A percentile compares a stretch with the other conserved stretches of the same genome.
phyloP scores from a whole-genome alignment of 495 filamentous ascomycete species.

The Penicillium antarcticum region DNA sequence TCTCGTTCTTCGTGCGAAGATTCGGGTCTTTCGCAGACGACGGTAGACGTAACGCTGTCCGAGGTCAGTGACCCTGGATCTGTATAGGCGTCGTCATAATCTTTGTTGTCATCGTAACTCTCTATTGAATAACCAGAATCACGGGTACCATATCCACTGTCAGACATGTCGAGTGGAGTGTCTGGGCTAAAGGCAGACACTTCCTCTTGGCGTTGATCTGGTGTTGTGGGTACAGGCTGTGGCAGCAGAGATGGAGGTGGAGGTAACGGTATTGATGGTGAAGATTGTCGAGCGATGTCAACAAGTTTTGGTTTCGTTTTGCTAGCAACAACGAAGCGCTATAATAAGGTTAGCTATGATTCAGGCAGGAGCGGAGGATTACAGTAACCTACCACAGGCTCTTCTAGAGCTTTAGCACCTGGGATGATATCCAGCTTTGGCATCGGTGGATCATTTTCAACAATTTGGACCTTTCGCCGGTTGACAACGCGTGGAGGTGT shows the following conservation, averaged over 20 bases:
- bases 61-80: slow-evolving; percentile 31
- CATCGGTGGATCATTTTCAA: slow-evolving; percentile 37
- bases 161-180: slow-evolving; percentile 38
- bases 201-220: slow-evolving; percentile 39
- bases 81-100: slow-evolving; percentile 30
- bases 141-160: slow-evolving; percentile 38
- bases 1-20: slow-evolving; percentile 16
- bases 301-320: slow-evolving; percentile 41
- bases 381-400: slow-evolving; percentile 25
- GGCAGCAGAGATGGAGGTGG: slow-evolving; percentile 20
- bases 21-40: slow-evolving; percentile 23
- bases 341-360: slow-evolving; percentile 3
- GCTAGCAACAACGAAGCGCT: slow-evolving; percentile 42
- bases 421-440: slow-evolving; percentile 25
- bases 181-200: slow-evolving; percentile 47
- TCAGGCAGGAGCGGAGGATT: not conserved
- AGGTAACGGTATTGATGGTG: slow-evolving; percentile 21
- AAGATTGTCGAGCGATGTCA: slow-evolving; percentile 43
- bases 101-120: slow-evolving; percentile 23
- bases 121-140: slow-evolving; percentile 26
- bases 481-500: slow-evolving; percentile 26
- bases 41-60: slow-evolving; percentile 27
- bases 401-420: slow-evolving; percentile 27
- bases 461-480: slow-evolving; percentile 40
- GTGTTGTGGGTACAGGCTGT: slow-evolving; percentile 31